Base-by-base conservation (phyloP, 768 basidiomycete species). In the Leccinum obscurum region DNA sequence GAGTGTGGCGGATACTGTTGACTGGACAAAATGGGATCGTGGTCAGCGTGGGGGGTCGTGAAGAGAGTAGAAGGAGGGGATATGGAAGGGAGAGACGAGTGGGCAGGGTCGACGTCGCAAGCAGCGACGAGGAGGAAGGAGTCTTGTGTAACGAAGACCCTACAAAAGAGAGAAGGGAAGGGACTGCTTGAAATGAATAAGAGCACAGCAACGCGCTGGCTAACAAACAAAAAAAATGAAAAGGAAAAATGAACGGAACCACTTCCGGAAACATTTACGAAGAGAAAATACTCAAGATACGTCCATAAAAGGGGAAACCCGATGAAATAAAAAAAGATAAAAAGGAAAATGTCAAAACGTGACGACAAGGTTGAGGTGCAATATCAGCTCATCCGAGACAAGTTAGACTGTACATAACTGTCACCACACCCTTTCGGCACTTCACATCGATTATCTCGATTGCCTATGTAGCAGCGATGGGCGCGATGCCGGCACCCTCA, bases 41-140 rank as follows among this genome's bases (percentile, higher is more conserved):
- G 67, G 79, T 77, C 67, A 74, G 70, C 74, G 76, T 78, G 64
- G 67, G 68, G 41, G 61, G 72, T 77, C 72, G 73, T 70, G 34
- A 53, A 53, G 28, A 22, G 64, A 71, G 61, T 52, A 56, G 62
- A 69, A 69, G 60, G 62, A 68, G 58, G 60, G 68, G 55, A 62
- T 57, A 57, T 64, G 39, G 51, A 66, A 70, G 70, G 2, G 62
- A 69, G 54, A 57, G 69, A 63, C 54, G 41, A 34, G 44, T 34
- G 54, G 46, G 46, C 54, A 41, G 52, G 59, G 59, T 57, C 63
- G 59, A 69, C 68, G 70, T 53, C 66, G 66, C 50, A 54, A 57
- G 55, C 57, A 52, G 66, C 66, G 68, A 70, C 65, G 62, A 63
- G 13, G 68, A 64, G 50, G 11, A 53, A 59, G 64, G 51, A 66